Evolutionary conservation across 768 basidiomycete species (phyloP).

Genomic region (Tricholomella constricta): DNA sequence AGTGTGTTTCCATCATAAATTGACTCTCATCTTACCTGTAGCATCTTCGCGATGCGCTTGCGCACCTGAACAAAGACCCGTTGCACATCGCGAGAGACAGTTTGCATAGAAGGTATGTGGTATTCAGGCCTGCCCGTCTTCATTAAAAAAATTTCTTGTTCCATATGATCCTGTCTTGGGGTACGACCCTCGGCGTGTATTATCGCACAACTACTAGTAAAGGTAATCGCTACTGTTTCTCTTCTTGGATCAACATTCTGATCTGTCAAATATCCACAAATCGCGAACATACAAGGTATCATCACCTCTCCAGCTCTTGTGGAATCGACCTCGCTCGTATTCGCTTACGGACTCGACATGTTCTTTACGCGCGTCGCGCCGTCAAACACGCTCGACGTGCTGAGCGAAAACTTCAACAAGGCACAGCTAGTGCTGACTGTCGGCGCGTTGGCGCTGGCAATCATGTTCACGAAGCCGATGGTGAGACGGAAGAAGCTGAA

Average conservation of each 20-base stretch:
- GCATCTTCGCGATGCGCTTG: conserved; percentile 27
- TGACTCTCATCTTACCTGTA: conserved; percentile 18
- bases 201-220: conserved; percentile 55
- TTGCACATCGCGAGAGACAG: conserved; percentile 29
- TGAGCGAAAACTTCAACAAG: conserved; percentile 93
- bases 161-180: conserved; percentile 82
- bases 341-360: conserved; percentile 86
- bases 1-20: neutral
- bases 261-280: conserved; percentile 50
- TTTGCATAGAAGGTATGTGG: conserved; percentile 32
- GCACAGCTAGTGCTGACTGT: conserved; percentile 85
- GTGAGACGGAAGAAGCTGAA: conserved; percentile 66
- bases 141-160: conserved; percentile 61
- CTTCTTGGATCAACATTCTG: no score
- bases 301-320: conserved; percentile 81
- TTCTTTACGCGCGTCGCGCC: conserved; percentile 86
- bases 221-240: conserved; percentile 29
- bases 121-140: conserved; percentile 19
- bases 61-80: conserved; percentile 23
- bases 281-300: conserved; percentile 68
- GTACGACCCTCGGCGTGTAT: conserved; percentile 59
- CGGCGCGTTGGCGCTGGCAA: conserved; percentile 67
- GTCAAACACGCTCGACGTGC: conserved; percentile 89
- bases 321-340: conserved; percentile 89
- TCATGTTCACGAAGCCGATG: conserved; percentile 81